Conservation (phyloP, 129 eudicot genomes). For the Flaveria robusta region DNA sequence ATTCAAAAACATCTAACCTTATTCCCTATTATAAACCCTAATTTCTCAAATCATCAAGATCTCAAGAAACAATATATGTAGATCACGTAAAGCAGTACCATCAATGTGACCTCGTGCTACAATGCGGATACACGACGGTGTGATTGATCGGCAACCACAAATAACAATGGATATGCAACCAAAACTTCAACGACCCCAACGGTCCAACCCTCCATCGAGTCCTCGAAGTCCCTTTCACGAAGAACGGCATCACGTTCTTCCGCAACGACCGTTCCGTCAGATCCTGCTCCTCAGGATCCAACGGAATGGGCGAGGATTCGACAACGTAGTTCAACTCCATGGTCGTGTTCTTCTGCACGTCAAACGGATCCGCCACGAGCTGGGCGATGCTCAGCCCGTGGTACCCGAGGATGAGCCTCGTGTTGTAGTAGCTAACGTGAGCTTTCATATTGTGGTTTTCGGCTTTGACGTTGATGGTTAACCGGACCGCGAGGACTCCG, state of each 20-base stretch:
- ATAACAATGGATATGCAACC: constrained; percentile 54
- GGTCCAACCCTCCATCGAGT: constrained; percentile 68
- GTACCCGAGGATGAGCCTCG: constrained; percentile 39
- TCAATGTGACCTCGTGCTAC: constrained; percentile 47
- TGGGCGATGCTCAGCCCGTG: constrained; percentile 52
- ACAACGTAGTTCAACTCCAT: constrained; percentile 43
- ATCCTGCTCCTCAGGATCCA: constrained; percentile 34
- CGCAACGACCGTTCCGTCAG: constrained; percentile 36
- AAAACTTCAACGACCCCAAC: constrained; percentile 62
- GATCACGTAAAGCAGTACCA: not conserved
- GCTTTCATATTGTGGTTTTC: constrained; percentile 62
- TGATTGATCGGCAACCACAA: constrained; percentile 41
- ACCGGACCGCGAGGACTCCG: constrained; percentile 46
- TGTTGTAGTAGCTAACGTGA: constrained; percentile 53
- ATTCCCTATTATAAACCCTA: not conserved
- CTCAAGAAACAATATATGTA: not conserved
- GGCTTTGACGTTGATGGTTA: constrained; percentile 44
- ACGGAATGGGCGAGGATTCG: constrained; percentile 50
- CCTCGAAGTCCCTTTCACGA: constrained; percentile 54
- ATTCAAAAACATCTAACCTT: constrained; percentile 22
- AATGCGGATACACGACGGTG: constrained; percentile 33
- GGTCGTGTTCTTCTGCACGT: constrained; percentile 47
- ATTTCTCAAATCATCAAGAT: not conserved
- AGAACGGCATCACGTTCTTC: constrained; percentile 30
- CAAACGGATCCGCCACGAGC: constrained; percentile 52